Conservation (phyloP, 768 basidiomycete species). For the Tulasnella sp. region DNA sequence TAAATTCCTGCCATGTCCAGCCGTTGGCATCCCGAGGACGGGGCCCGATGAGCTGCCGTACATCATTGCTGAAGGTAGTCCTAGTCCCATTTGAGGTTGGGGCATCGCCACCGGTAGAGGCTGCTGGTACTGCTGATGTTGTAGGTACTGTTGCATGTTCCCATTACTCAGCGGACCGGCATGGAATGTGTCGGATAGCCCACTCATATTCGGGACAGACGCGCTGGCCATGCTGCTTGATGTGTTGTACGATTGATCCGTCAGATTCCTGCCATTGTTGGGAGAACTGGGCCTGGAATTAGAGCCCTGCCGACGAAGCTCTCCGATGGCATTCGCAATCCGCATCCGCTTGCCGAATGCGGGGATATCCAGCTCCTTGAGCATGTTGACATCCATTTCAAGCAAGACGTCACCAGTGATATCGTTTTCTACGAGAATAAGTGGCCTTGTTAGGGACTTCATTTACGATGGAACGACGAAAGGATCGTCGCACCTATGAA, state of each 20-base stretch:
- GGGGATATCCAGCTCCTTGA: conserved; percentile 83
- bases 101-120: too few relatives aligned
- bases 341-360: conserved; percentile 92
- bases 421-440: conserved; percentile 68
- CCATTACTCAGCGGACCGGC: conserved; percentile 1
- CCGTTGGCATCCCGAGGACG: too few relatives aligned
- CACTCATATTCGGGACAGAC: not conserved
- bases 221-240: not conserved
- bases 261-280: conserved; percentile 26
- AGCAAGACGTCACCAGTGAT: conserved; percentile 95
- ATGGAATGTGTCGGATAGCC: not conserved
- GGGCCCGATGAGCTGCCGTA: too few relatives aligned
- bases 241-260: not conserved
- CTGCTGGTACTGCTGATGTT: not conserved
- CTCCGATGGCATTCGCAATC: conserved; percentile 84
- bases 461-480: too few relatives aligned
- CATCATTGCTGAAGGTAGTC: too few relatives aligned
- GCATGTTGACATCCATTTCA: conserved; percentile 81
- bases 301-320: conserved; percentile 46
- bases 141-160: not conserved
- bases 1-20: too few relatives aligned
- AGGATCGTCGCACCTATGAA: conserved; percentile 55
- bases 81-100: too few relatives aligned
- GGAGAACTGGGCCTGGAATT: conserved; percentile 37
- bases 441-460: too few relatives aligned